Evolutionary conservation across 1,284 basidiomycete genomes (phyloP).

Genomic region (Irpex sp.): DNA sequence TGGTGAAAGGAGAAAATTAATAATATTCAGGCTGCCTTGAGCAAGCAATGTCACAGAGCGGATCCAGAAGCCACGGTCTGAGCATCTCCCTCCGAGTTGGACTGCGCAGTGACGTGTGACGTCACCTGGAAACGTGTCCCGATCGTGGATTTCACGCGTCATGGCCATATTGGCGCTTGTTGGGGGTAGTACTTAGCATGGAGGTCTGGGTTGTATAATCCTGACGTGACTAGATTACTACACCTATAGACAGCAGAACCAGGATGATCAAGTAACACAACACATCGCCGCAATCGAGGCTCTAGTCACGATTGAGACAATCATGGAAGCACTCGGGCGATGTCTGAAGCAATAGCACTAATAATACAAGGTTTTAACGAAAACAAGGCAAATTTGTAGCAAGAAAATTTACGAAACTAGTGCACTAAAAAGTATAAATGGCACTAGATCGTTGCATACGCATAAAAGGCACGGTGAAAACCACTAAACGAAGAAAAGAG

Average conservation of each 20-base stretch:
- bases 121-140: not conserved
- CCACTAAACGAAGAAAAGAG: not conserved
- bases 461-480: not conserved
- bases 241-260: not conserved
- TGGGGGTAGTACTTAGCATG: too few relatives aligned
- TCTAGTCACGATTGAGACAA: not conserved
- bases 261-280: not conserved
- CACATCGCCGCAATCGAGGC: not conserved
- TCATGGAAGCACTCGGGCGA: not conserved
- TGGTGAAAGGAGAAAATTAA: not conserved
- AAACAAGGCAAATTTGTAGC: not conserved
- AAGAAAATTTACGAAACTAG: not conserved
- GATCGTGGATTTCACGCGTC: not conserved
- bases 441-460: not conserved
- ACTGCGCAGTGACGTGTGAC: not conserved
- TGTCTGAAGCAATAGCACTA: not conserved
- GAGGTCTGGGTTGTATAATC: too few relatives aligned
- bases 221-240: not conserved
- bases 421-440: not conserved
- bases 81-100: not conserved
- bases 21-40: not conserved
- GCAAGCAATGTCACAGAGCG: not conserved
- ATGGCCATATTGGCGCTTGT: not conserved
- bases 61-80: not conserved
- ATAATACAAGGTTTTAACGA: constrained; percentile 1